Conservation (phyloP, 148 eudicot genomes). For the Suaeda aralocaspica region DNA sequence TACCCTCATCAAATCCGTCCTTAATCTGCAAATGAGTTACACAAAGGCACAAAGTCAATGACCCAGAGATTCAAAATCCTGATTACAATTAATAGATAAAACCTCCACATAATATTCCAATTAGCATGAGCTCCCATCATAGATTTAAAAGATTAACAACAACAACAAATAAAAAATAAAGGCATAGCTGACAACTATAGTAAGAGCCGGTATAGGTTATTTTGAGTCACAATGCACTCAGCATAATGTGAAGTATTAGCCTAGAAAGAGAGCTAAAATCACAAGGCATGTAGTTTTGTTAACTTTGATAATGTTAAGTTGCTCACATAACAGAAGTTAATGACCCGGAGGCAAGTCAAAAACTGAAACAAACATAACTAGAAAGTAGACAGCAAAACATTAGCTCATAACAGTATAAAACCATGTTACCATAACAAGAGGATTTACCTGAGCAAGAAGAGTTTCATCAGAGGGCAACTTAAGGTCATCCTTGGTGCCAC, state of each 20-base stretch:
- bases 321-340: no score
- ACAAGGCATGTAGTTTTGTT: no score
- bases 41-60: background rate
- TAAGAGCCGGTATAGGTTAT: no score
- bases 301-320: no score
- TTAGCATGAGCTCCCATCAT: background rate
- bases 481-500: constrained; percentile 81
- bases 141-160: background rate
- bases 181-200: no score
- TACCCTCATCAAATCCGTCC: constrained; percentile 61
- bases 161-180: no score
- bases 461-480: constrained; percentile 71
- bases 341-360: background rate
- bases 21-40: constrained; percentile 37
- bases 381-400: background rate
- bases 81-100: background rate
- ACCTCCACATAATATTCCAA: no score
- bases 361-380: background rate
- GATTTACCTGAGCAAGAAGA: constrained; percentile 52
- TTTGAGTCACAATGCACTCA: no score
- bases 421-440: no score
- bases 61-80: background rate
- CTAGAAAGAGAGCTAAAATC: no score
- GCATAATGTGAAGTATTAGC: no score
- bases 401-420: background rate